Conservation (phyloP, 108 stramenopile species). For the Discostella pseudostelligera region DNA sequence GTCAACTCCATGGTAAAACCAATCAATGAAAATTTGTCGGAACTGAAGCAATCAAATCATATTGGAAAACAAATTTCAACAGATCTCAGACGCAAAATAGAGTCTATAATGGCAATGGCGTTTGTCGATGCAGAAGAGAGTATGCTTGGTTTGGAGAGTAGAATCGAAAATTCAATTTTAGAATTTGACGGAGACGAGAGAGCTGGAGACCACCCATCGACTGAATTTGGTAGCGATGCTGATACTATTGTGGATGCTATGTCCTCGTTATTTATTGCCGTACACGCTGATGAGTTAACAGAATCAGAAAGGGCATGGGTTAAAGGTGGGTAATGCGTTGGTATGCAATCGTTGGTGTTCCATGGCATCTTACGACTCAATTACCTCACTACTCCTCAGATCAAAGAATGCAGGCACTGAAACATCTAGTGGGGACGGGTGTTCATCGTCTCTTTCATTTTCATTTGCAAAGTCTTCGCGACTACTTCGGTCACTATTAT, state of each 20-base stretch:
- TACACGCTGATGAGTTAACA: slow-evolving; percentile 11
- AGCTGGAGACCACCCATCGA: slow-evolving; percentile 27
- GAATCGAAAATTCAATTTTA: slow-evolving; percentile 13
- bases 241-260: slow-evolving; percentile 38
- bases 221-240: slow-evolving; percentile 52
- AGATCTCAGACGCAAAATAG: slow-evolving; percentile 12
- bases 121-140: slow-evolving; percentile 23
- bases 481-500: slow-evolving; percentile 44
- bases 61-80: slow-evolving; percentile 3
- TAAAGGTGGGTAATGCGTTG: neutral
- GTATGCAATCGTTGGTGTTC: neutral
- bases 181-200: slow-evolving; percentile 25
- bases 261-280: slow-evolving; percentile 15
- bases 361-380: slow-evolving; percentile 35
- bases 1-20: no score
- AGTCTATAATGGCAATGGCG: slow-evolving; percentile 17
- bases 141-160: slow-evolving; percentile 27
- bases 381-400: slow-evolving; percentile 29
- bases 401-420: slow-evolving; percentile 25
- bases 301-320: slow-evolving; percentile 29
- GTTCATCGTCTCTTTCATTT: slow-evolving; percentile 37
- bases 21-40: no score
- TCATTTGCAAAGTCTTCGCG: slow-evolving; percentile 44
- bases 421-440: slow-evolving; percentile 23
- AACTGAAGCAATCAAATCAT: neutral